Percentiles rank a stretch among this genome's conserved stretches.
phyloP scores from a whole-genome alignment of 2,329 filamentous ascomycete genomes.

The Verticillium zaregamsianum region DNA sequence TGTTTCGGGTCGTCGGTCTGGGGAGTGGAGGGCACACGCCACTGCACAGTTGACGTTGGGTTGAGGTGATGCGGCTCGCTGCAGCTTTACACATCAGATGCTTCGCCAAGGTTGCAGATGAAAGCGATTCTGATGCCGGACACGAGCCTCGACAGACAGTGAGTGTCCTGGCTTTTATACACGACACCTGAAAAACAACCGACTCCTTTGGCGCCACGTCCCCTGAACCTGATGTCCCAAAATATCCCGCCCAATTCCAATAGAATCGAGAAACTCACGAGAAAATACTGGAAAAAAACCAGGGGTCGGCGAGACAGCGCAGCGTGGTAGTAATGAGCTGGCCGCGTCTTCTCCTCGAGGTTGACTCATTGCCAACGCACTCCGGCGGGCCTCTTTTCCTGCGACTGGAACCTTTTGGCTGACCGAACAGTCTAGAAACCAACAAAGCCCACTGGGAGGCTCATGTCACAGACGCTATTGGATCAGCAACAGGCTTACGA shows the following conservation, averaged over 20 bases:
- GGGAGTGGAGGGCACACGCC: background rate
- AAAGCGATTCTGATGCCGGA: background rate
- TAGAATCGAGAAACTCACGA: background rate
- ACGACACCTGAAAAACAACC: background rate
- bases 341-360: background rate
- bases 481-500: background rate
- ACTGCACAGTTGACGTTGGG: background rate
- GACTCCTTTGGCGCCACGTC: background rate
- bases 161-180: background rate
- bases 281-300: background rate
- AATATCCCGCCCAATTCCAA: background rate
- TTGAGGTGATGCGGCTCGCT: background rate
- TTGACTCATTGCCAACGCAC: constrained; percentile 1
- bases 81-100: background rate
- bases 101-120: background rate
- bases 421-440: background rate
- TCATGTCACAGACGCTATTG: background rate
- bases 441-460: background rate
- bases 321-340: background rate
- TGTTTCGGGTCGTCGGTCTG: background rate
- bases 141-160: background rate
- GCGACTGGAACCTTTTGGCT: background rate
- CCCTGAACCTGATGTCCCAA: background rate
- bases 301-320: background rate
- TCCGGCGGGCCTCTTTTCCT: background rate